These are phyloP conservation scores for Ceratocystis cubensis DNA, from an alignment of 2,329 filamentous ascomycete genomes.

Conservation along the genomic window DNA sequence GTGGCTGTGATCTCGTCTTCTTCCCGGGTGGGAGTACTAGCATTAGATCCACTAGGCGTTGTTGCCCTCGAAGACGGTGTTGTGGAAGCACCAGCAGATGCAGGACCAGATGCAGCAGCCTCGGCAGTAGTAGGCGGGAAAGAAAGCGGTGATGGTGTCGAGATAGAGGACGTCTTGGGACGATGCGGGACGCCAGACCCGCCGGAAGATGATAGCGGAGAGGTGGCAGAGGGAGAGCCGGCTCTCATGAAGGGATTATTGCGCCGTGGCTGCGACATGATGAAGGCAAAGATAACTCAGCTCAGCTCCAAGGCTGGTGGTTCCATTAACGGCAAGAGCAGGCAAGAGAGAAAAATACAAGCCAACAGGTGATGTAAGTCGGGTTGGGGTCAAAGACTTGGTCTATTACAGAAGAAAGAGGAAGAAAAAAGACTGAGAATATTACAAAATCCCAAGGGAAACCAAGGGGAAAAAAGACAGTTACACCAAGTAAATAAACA, in stretches of 20 bases:
- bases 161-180: constrained; percentile 65
- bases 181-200: constrained; percentile 33
- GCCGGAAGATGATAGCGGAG: constrained; percentile 27
- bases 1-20: neutral
- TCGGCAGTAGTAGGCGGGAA: constrained; percentile 26
- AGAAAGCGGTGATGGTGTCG: constrained; percentile 42
- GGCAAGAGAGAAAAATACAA: neutral
- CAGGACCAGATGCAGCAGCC: neutral
- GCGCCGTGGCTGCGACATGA: constrained; percentile 49
- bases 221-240: constrained; percentile 38
- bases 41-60: neutral
- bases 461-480: constrained; percentile 1
- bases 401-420: constrained; percentile 14
- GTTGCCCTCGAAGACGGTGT: neutral
- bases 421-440: constrained; percentile 16
- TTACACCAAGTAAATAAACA: constrained; percentile 7
- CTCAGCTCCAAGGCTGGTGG: neutral
- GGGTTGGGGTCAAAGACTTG: neutral
- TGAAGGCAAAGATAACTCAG: neutral
- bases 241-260: constrained; percentile 69
- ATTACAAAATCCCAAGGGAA: neutral
- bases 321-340: neutral
- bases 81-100: neutral
- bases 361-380: neutral
- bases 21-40: neutral